A percentile compares a stretch with the other conserved stretches of the same genome.
phyloP scores from a whole-genome alignment of 2,329 filamentous ascomycete species.

The Talaromyces sp. region DNA sequence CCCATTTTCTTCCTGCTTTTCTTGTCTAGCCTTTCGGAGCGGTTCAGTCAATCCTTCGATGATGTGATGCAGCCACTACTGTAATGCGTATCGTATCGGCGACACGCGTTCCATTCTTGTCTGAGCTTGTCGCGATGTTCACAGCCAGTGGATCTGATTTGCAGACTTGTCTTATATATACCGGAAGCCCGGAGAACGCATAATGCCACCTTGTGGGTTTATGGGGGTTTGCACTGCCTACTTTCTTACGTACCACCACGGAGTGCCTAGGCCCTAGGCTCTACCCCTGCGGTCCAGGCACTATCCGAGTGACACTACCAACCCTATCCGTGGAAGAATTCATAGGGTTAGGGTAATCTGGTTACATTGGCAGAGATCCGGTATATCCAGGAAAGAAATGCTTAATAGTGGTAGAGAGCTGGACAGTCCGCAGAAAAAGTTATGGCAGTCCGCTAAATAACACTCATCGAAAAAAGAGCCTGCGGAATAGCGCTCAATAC shows the following conservation, averaged over 20 bases:
- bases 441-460: no score
- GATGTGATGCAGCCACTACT: background rate
- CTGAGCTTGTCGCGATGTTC: background rate
- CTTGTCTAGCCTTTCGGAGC: background rate
- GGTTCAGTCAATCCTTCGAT: background rate
- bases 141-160: background rate
- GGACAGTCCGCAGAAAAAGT: no score
- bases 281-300: no score
- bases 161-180: background rate
- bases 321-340: background rate
- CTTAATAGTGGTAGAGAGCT: no score
- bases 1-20: background rate
- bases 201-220: background rate
- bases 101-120: constrained; percentile 3
- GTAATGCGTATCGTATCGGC: background rate
- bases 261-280: background rate
- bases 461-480: no score
- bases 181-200: background rate
- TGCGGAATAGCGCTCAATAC: no score
- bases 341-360: background rate
- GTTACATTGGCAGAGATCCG: no score
- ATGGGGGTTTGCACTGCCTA: background rate
- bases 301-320: no score
- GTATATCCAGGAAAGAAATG: no score
- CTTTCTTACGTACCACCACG: background rate